A percentile compares a stretch with the other conserved stretches of the same genome.
Evolutionary conservation across 2,329 filamentous ascomycete genomes (phyloP).

Genomic region (Ciborinia camelliae): DNA sequence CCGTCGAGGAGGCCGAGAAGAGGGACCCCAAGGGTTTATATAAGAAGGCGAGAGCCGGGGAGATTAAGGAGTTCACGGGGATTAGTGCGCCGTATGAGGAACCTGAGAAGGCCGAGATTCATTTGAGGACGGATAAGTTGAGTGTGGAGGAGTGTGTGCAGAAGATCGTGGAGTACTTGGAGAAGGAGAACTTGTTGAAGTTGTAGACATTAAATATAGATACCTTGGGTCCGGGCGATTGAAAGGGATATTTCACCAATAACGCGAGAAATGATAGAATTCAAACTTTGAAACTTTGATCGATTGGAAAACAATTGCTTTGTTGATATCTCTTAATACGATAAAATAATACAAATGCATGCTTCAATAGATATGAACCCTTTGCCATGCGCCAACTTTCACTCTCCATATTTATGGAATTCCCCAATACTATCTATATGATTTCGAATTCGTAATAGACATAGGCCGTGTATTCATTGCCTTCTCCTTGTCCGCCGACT

Average conservation of each 20-base stretch:
- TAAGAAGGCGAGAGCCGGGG: constrained; percentile 89
- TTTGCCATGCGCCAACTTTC: constrained; percentile 26
- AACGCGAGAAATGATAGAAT: constrained; percentile 1
- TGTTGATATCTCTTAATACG: constrained; percentile 16
- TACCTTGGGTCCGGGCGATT: not conserved
- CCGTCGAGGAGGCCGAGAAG: constrained; percentile 87
- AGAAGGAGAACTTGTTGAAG: constrained; percentile 60
- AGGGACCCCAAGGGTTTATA: constrained; percentile 97
- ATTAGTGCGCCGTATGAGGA: constrained; percentile 94
- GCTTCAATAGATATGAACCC: constrained; percentile 22
- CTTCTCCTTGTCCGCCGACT: constrained; percentile 59
- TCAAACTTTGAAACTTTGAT: not conserved
- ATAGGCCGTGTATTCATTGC: constrained; percentile 87
- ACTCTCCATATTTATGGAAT: constrained; percentile 4
- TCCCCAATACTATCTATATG: constrained; percentile 32
- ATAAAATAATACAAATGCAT: constrained; percentile 28
- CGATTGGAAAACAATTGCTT: constrained; percentile 4
- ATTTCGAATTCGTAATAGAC: constrained; percentile 97
- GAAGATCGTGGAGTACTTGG: constrained; percentile 77
- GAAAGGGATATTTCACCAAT: not conserved
- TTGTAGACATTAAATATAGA: constrained; percentile 22
- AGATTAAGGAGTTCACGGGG: constrained; percentile 97
- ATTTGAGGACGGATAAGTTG: constrained; percentile 76
- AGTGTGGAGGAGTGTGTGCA: constrained; percentile 85
- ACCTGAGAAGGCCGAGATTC: constrained; percentile 80